These are phyloP conservation scores for Roridomyces roridus DNA, from an alignment of 768 basidiomycete species.

Conservation along the genomic window DNA sequence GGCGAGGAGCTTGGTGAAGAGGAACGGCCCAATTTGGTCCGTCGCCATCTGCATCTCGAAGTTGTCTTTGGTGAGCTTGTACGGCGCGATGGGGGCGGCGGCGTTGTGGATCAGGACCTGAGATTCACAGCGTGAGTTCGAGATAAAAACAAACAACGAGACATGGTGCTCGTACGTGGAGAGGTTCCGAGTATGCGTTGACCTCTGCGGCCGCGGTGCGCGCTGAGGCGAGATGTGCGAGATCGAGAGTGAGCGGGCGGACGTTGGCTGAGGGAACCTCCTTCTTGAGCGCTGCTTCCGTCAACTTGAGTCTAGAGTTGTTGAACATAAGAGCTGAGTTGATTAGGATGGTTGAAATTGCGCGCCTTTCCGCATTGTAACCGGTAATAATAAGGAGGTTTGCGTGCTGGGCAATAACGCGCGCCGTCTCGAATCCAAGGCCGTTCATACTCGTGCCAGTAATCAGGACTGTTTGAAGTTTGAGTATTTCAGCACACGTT, in stretches of 20 bases:
- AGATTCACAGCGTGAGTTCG: background rate
- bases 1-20: constrained; percentile 31
- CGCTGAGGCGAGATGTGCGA: background rate
- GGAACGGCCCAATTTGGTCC: constrained; percentile 12
- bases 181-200: constrained; percentile 15
- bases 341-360: too few relatives aligned
- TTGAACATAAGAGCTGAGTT: background rate
- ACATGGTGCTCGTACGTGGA: constrained; percentile 10
- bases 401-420: background rate
- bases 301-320: background rate
- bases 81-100: background rate
- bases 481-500: too few relatives aligned
- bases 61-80: constrained; percentile 5
- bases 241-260: constrained; percentile 4
- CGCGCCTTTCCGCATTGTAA: background rate
- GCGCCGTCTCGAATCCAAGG: constrained; percentile 3
- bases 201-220: constrained; percentile 12
- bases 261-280: background rate
- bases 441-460: constrained; percentile 3
- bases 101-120: constrained; percentile 17
- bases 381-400: constrained; percentile 8
- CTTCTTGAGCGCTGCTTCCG: constrained; percentile 1
- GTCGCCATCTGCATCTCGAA: constrained; percentile 13
- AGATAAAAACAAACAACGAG: too few relatives aligned
- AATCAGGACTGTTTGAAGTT: background rate